Evolutionary conservation across 148 eudicot species (phyloP).

Genomic region (Rhododendron ferrugineum): DNA sequence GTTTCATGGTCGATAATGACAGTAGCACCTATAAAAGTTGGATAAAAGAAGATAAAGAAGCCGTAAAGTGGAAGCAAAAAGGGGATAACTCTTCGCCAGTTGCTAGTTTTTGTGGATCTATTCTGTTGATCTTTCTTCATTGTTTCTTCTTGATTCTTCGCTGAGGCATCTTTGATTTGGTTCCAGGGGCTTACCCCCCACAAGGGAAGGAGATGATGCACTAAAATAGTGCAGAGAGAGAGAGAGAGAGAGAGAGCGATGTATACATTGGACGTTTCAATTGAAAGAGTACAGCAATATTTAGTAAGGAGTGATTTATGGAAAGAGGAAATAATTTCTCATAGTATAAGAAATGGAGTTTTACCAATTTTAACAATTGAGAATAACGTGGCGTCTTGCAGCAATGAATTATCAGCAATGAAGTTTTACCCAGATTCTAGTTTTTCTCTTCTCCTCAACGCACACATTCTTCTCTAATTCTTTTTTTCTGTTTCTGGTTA

Average conservation of each 20-base stretch:
- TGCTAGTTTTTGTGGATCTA: background rate
- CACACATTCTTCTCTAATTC: background rate
- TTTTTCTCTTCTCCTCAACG: background rate
- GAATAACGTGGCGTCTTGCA: background rate
- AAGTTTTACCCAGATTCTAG: too few relatives aligned
- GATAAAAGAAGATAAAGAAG: too few relatives aligned
- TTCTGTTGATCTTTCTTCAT: background rate
- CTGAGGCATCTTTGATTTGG: background rate
- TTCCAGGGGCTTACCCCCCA: background rate
- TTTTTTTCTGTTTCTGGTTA: constrained; percentile 9
- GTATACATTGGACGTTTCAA: background rate
- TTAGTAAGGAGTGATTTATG: background rate
- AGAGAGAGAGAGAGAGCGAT: background rate
- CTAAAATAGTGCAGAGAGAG: background rate
- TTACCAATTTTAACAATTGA: background rate
- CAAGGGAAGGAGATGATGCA: background rate
- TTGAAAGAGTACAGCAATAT: background rate
- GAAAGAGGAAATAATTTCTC: background rate
- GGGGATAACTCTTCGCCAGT: background rate
- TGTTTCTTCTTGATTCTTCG: background rate
- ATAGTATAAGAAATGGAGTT: background rate
- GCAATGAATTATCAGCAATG: too few relatives aligned
- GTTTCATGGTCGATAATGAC: background rate
- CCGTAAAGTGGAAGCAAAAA: background rate
- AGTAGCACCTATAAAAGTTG: too few relatives aligned